Evolutionary conservation across 208 protist species (phyloP).

Genomic region (Borovskyia barvae): DNA sequence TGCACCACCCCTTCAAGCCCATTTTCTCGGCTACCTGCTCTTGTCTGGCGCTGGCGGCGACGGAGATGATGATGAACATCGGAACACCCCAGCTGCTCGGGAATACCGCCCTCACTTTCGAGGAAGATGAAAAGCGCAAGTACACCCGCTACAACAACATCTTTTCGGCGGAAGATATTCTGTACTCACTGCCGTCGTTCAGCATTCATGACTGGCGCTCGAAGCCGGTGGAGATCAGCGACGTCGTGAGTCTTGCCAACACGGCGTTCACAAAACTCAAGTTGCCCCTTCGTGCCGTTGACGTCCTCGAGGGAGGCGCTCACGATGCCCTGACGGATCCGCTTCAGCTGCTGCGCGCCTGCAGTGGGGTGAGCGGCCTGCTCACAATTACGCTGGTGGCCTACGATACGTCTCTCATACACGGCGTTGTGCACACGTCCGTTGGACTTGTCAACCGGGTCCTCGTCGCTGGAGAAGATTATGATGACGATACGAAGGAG

Average conservation of each 20-base stretch:
- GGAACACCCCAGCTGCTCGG: conserved; percentile 35
- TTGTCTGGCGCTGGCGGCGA: conserved; percentile 83
- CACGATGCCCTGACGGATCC: conserved; percentile 10
- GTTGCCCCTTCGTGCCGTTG: conserved; percentile 60
- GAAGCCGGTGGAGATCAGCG: conserved; percentile 23
- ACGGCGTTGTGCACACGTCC: conserved; percentile 73
- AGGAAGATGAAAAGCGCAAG: conserved; percentile 45
- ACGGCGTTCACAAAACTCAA: conserved; percentile 57
- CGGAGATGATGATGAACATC: conserved; percentile 82
- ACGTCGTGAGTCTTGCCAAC: conserved; percentile 58
- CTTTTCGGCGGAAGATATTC: conserved; percentile 84
- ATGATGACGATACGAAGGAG: conserved; percentile 6
- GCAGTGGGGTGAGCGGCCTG: conserved; percentile 50
- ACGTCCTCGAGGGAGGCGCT: conserved; percentile 28
- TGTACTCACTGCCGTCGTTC: conserved; percentile 74
- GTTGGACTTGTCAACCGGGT: conserved; percentile 82
- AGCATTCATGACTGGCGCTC: conserved; percentile 62
- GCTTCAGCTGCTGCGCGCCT: conserved; percentile 42
- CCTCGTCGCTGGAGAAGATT: conserved; percentile 12
- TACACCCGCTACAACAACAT: conserved; percentile 83
- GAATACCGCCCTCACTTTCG: conserved; percentile 36
- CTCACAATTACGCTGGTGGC: conserved; percentile 72
- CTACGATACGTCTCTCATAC: conserved; percentile 75
- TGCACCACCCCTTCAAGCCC: conserved; percentile 89
- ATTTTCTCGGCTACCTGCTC: conserved; percentile 74